A percentile compares a stretch with the other conserved stretches of the same genome.
These are phyloP conservation scores for Boletus eberwhitei DNA, from an alignment of 768 basidiomycete species.

Conservation along the genomic window DNA sequence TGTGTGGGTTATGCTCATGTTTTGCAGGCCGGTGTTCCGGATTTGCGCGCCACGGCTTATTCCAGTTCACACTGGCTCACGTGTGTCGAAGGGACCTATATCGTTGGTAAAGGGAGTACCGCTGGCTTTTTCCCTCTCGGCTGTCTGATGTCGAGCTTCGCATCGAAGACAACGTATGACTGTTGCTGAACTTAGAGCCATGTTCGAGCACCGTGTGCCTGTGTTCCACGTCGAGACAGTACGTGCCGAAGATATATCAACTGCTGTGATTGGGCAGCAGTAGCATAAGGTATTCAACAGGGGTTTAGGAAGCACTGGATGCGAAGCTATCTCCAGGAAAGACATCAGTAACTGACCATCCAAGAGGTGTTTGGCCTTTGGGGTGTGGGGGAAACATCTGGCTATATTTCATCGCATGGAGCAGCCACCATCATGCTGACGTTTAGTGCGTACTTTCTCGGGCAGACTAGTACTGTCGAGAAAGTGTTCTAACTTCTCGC, in stretches of 20 bases:
- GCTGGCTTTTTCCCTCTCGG: neutral
- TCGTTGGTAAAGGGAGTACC: neutral
- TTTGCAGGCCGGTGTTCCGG: too few species aligned
- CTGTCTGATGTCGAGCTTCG: too few species aligned
- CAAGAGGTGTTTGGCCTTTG: neutral
- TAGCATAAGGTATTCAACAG: neutral
- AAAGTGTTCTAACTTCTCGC: neutral
- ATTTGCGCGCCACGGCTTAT: neutral
- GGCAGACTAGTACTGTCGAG: neutral
- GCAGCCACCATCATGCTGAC: neutral
- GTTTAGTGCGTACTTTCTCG: neutral
- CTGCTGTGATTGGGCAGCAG: neutral
- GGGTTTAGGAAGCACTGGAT: neutral
- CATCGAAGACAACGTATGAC: neutral
- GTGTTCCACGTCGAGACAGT: too few species aligned
- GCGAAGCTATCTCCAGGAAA: neutral
- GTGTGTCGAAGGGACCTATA: neutral
- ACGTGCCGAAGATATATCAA: neutral
- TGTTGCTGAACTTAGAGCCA: neutral
- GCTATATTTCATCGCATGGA: neutral
- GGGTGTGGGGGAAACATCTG: neutral
- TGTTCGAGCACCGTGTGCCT: neutral
- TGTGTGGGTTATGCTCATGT: too few species aligned
- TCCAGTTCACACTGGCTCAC: neutral
- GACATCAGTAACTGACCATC: neutral